Conservation (phyloP, 2,329 filamentous ascomycete genomes). For the Sarocladiaceae sp. region DNA sequence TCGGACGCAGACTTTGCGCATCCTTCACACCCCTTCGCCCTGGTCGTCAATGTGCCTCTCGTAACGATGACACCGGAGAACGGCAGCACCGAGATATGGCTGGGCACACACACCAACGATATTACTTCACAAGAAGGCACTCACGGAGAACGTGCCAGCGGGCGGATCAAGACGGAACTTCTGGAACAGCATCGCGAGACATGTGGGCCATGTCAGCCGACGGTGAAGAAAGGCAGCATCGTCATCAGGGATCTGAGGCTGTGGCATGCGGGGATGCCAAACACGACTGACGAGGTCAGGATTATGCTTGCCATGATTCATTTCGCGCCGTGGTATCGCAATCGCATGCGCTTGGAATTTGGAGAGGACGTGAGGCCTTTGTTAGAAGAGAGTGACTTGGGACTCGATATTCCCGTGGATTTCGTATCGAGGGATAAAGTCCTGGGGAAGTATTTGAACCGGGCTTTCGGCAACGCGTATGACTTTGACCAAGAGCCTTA, state of each 20-base stretch:
- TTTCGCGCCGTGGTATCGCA: constrained; percentile 52
- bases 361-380: constrained; percentile 40
- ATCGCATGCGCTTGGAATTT: constrained; percentile 50
- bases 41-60: constrained; percentile 48
- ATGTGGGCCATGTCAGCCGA: constrained; percentile 42
- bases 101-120: constrained; percentile 42
- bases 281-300: constrained; percentile 40
- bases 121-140: constrained; percentile 37
- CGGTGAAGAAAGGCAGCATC: constrained; percentile 47
- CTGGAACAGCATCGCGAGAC: constrained; percentile 30
- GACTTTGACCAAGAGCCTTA: constrained; percentile 46
- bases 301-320: constrained; percentile 57
- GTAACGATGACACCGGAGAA: constrained; percentile 44
- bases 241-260: constrained; percentile 53
- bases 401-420: constrained; percentile 43
- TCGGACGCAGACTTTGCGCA: constrained; percentile 53
- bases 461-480: constrained; percentile 56
- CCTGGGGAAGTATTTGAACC: constrained; percentile 42
- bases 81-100: constrained; percentile 54
- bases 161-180: constrained; percentile 36
- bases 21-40: constrained; percentile 46
- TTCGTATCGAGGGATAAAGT: constrained; percentile 39
- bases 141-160: constrained; percentile 47
- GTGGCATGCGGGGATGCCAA: constrained; percentile 61
- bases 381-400: constrained; percentile 30